A percentile compares a stretch with the other conserved stretches of the same genome.
Evolutionary conservation across 2,329 filamentous ascomycete genomes (phyloP).

Genomic region (Colletotrichum orchidophilum): DNA sequence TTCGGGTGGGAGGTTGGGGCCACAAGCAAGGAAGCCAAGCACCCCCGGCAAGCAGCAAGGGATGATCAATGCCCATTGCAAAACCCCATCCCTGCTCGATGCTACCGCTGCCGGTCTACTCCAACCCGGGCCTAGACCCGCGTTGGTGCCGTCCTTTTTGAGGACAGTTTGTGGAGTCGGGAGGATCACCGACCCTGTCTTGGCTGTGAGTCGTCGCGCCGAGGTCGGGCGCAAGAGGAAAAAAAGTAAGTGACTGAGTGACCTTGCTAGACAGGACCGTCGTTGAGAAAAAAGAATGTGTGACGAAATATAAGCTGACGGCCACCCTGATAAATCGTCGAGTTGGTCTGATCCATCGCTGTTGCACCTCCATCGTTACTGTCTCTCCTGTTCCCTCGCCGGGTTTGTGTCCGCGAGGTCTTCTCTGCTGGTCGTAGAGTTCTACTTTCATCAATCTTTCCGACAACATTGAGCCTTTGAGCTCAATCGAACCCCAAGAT

Average conservation of each 20-base stretch:
- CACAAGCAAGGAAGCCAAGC: not conserved
- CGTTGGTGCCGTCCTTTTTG: conserved; percentile 9
- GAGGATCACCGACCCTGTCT: conserved; percentile 24
- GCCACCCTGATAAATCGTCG: conserved; percentile 12
- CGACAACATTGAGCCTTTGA: not conserved
- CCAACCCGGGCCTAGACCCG: conserved; percentile 1
- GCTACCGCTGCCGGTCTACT: not conserved
- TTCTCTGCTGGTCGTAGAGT: not conserved
- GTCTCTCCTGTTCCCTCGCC: not conserved
- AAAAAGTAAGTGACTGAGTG: not conserved
- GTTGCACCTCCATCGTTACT: not conserved
- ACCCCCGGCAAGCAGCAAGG: not conserved
- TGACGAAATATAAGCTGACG: conserved; percentile 27
- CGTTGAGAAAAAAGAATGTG: not conserved
- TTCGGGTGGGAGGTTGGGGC: conserved; percentile 8
- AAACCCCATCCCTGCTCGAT: not conserved
- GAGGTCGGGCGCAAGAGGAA: not conserved
- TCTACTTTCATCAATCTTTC: not conserved
- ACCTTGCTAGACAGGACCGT: not conserved
- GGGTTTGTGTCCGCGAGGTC: not conserved
- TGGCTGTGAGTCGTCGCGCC: conserved; percentile 2
- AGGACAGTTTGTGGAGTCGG: conserved; percentile 13
- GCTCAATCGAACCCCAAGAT: conserved; percentile 2
- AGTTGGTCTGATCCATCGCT: not conserved
- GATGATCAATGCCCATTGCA: conserved; percentile 15